A percentile compares a stretch with the other conserved stretches of the same genome.
Evolutionary conservation across 345 rosid genomes (phyloP).

Genomic region (Gynandropsis gynandra): DNA sequence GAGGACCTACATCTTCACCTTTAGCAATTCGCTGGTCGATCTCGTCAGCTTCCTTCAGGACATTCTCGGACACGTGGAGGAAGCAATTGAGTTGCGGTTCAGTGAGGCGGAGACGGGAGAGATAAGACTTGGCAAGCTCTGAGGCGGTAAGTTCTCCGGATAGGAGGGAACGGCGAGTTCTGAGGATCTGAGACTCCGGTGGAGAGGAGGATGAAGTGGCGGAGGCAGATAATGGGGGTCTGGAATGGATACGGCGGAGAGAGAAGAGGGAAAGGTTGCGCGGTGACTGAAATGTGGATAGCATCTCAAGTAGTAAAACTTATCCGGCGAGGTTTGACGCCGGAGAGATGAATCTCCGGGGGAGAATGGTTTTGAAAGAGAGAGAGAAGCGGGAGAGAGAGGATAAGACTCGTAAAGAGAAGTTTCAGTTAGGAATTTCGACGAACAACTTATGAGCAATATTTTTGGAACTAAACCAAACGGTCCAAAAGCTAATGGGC

Average conservation of each 20-base stretch:
- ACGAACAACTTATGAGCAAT: no score
- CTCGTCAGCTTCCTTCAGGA: slow-evolving; percentile 42
- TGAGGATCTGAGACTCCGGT: slow-evolving; percentile 59
- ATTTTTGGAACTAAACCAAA: no score
- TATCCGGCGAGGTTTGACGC: slow-evolving; percentile 9
- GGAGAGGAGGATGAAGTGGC: slow-evolving; percentile 20
- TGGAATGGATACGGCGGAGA: slow-evolving; percentile 18
- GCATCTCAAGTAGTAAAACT: no score
- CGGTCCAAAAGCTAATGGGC: no score
- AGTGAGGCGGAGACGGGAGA: slow-evolving; percentile 51
- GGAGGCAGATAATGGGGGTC: slow-evolving; percentile 18
- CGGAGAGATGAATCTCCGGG: slow-evolving; percentile 18
- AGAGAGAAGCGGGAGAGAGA: not conserved
- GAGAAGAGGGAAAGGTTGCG: slow-evolving; percentile 6
- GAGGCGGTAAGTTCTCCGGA: slow-evolving; percentile 52
- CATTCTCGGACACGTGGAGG: slow-evolving; percentile 60
- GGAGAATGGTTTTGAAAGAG: slow-evolving; percentile 17
- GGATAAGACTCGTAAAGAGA: slow-evolving; percentile 11
- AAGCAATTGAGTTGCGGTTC: slow-evolving; percentile 74
- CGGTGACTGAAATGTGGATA: slow-evolving; percentile 18
- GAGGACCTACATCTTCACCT: slow-evolving; percentile 62
- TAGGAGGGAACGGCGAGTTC: slow-evolving; percentile 67
- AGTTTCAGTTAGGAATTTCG: no score
- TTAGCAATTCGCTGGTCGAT: slow-evolving; percentile 42
- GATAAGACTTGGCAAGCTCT: slow-evolving; percentile 66